These are phyloP conservation scores for Malus hybrid DNA, from an alignment of 331 rosid species.

Conservation along the genomic window DNA sequence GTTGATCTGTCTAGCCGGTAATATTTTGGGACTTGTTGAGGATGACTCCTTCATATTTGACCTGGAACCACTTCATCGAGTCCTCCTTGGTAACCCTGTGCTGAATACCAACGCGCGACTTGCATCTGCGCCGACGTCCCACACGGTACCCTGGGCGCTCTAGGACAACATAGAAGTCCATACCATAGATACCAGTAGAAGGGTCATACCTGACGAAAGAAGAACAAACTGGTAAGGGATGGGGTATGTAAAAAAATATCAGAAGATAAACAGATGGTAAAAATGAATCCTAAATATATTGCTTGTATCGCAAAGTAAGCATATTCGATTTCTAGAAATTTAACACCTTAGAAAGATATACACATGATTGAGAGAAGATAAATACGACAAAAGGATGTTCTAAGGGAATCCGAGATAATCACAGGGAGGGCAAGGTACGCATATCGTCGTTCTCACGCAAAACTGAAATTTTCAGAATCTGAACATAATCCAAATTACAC, in stretches of 20 bases:
- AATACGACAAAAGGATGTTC: neutral
- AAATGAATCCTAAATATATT: no score
- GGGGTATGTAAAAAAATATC: neutral
- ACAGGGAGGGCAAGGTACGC: neutral
- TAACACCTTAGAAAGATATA: neutral
- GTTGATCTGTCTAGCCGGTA: constrained; percentile 7
- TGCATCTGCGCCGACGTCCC: constrained; percentile 67
- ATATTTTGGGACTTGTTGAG: constrained; percentile 62
- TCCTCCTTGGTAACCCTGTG: constrained; percentile 83
- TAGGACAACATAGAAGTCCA: constrained; percentile 70
- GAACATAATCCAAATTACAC: neutral
- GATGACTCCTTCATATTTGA: constrained; percentile 75
- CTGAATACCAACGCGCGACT: constrained; percentile 69
- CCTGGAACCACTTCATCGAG: constrained; percentile 91
- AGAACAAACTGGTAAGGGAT: neutral
- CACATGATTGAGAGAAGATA: neutral
- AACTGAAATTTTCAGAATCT: no score
- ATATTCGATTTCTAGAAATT: neutral
- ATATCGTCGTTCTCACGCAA: neutral
- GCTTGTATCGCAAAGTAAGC: no score
- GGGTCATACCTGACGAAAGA: constrained; percentile 50
- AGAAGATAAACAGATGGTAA: neutral
- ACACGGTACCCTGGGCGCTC: constrained; percentile 83
- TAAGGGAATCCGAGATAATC: neutral
- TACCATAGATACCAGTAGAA: constrained; percentile 76